Evolutionary conservation across 805 yeast genomes (phyloP).

Genomic region (Saturnispora zaruensis): DNA sequence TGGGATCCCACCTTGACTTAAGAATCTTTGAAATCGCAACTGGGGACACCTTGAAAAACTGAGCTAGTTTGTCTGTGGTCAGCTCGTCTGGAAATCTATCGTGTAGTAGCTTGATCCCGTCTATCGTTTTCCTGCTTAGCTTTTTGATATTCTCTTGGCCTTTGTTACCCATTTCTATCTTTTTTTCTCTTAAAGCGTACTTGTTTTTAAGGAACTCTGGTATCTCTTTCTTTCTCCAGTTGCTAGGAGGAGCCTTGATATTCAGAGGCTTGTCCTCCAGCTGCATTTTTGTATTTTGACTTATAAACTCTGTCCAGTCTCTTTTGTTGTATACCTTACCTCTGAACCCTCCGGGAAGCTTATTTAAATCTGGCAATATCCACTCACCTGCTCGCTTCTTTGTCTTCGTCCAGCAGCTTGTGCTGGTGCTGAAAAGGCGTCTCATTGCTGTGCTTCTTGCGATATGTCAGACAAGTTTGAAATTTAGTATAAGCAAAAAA

Average conservation of each 20-base stretch:
- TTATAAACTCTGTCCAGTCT: conserved; percentile 22
- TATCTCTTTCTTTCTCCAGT: conserved; percentile 37
- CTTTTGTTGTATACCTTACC: conserved; percentile 27
- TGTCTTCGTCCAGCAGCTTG: not conserved
- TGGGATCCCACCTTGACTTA: conserved; percentile 70
- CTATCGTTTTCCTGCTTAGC: conserved; percentile 62
- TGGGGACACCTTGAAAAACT: conserved; percentile 62
- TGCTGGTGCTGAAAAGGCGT: not conserved
- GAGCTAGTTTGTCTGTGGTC: conserved; percentile 49
- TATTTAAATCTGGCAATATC: conserved; percentile 29
- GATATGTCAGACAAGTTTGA: not conserved
- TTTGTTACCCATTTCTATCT: conserved; percentile 33
- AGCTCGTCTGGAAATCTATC: conserved; percentile 48
- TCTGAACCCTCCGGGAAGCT: conserved; percentile 28
- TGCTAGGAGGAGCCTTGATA: conserved; percentile 32
- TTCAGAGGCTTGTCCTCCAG: conserved; percentile 8
- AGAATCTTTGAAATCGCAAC: conserved; percentile 76
- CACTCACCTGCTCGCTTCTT: conserved; percentile 23
- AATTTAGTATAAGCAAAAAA: not conserved
- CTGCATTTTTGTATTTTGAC: conserved; percentile 9
- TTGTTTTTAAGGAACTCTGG: conserved; percentile 70
- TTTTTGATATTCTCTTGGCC: conserved; percentile 45
- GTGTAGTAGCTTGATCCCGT: conserved; percentile 50
- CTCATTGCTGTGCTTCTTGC: not conserved
- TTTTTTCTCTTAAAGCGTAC: conserved; percentile 51